These are phyloP conservation scores for Ecytonucleospora hepatopenaei DNA, from an alignment of 371 early-diverging fungal genomes.

Conservation along the genomic window DNA sequence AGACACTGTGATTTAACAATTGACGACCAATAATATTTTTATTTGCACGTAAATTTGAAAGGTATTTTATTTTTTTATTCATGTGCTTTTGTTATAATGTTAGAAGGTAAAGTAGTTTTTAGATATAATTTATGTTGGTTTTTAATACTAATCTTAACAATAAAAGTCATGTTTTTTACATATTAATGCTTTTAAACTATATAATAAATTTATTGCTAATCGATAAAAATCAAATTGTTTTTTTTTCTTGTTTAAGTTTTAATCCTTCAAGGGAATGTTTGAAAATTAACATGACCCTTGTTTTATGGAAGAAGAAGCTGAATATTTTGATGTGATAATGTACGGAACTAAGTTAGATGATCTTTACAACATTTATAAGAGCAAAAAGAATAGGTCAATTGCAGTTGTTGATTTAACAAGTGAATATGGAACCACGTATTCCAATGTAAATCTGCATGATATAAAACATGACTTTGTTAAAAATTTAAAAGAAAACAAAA, in stretches of 20 bases:
- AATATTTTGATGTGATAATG: not conserved
- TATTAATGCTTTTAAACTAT: too few relatives aligned
- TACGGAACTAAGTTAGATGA: not conserved
- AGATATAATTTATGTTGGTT: too few relatives aligned
- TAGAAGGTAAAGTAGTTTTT: too few relatives aligned
- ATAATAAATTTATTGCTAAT: too few relatives aligned
- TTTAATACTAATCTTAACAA: too few relatives aligned
- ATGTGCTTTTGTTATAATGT: not conserved
- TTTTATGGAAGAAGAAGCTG: too few relatives aligned
- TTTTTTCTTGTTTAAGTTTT: too few relatives aligned
- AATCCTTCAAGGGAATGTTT: too few relatives aligned
- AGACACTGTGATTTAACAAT: slow-evolving; percentile 45
- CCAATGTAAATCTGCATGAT: not conserved
- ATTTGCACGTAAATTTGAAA: not conserved
- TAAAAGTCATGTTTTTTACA: too few relatives aligned
- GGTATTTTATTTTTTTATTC: not conserved
- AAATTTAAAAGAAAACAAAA: not conserved
- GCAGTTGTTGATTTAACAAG: not conserved
- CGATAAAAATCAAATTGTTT: too few relatives aligned
- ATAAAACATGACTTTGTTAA: not conserved
- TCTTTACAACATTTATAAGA: not conserved
- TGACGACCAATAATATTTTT: slow-evolving; percentile 25
- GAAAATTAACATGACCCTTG: too few relatives aligned
- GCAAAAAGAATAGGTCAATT: too few relatives aligned
- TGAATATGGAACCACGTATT: not conserved